Base-by-base conservation (phyloP, 495 filamentous ascomycete genomes). In the Aspergillus steynii region DNA sequence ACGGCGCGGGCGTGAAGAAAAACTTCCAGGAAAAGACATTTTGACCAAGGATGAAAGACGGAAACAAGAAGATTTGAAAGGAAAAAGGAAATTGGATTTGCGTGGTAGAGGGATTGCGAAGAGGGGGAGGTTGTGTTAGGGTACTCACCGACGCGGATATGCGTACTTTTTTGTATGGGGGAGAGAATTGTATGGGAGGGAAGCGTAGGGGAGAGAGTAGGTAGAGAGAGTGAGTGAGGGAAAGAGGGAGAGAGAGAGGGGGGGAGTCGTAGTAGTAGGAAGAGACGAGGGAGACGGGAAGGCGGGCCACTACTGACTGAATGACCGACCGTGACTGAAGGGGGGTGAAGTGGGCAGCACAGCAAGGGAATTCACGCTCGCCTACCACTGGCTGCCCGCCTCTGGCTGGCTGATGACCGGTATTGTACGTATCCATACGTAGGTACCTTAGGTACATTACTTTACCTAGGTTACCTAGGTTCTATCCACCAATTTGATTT, bases 251-350 rank as follows among this genome's bases (percentile, higher is more conserved):
- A 70, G 67, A 72, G 74, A 66, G 71, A 69, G 67, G 70, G 76
- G 68, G 65, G 76, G 77, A 78, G 82, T 84, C 86, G 86, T 85
- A 86, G 81, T 85, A 83, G 81, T 82, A 82, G 76, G 64, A 60
- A 68, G 63, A 64, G 64, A 64, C 29, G 66, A 56, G 63, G 61
- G 65, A 67, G 65, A 68, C 63, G 65, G 64, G 65, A 65, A 63
- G 63, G 68, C 68, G 68, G 65, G 68, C 67, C 67, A 67, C 57
- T 59, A 62, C 63, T 62, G 62, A 58, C 61, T 61, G 57, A 55
- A 54, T 54, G 53, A 42, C 55, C 49, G 62, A 62, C 58, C 64
- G 63, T 54, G 53, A 42, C 55, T 53, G 62, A 62, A 61, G 67
- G 63, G 67, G 63, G 63, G 67, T 61, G 56, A 64, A 66, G 64